These are phyloP conservation scores for Lycium ferocissimum DNA, from an alignment of 257 asterid species.

Conservation along the genomic window DNA sequence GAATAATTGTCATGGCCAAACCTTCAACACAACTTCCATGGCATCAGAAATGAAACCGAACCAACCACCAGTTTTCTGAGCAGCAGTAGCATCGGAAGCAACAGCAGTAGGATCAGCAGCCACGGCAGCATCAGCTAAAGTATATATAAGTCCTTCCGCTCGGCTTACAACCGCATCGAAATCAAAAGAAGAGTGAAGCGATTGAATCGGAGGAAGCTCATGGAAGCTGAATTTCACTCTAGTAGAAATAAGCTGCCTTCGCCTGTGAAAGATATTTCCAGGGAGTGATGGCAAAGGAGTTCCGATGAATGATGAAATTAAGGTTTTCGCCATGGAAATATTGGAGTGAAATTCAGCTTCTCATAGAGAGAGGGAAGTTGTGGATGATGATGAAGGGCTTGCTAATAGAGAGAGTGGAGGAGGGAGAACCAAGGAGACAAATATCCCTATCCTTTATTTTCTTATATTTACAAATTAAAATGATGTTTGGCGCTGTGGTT, in stretches of 20 bases:
- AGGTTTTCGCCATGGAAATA: constrained; percentile 81
- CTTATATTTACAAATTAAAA: neutral
- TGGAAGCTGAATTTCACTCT: constrained; percentile 73
- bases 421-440: neutral
- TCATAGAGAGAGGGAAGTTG: constrained; percentile 27
- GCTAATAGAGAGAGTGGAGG: constrained; percentile 29
- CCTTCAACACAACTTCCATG: constrained; percentile 97
- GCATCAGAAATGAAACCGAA: constrained; percentile 93
- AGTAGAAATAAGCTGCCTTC: constrained; percentile 55
- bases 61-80: constrained; percentile 90
- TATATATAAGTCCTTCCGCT: constrained; percentile 81
- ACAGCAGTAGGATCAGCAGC: constrained; percentile 53
- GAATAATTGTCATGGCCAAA: constrained; percentile 20
- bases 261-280: constrained; percentile 54
- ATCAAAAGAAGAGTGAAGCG: constrained; percentile 49
- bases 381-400: constrained; percentile 31
- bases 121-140: constrained; percentile 94
- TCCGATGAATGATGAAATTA: constrained; percentile 77
- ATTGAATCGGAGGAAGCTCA: constrained; percentile 60
- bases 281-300: constrained; percentile 63
- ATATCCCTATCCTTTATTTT: constrained; percentile 18
- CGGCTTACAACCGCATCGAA: constrained; percentile 56
- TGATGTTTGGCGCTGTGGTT: no score
- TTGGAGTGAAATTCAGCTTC: constrained; percentile 5
- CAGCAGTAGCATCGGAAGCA: constrained; percentile 52